Evolutionary conservation across 352 stramenopile species (phyloP).

Genomic region (Phytopythium ostracodes): DNA sequence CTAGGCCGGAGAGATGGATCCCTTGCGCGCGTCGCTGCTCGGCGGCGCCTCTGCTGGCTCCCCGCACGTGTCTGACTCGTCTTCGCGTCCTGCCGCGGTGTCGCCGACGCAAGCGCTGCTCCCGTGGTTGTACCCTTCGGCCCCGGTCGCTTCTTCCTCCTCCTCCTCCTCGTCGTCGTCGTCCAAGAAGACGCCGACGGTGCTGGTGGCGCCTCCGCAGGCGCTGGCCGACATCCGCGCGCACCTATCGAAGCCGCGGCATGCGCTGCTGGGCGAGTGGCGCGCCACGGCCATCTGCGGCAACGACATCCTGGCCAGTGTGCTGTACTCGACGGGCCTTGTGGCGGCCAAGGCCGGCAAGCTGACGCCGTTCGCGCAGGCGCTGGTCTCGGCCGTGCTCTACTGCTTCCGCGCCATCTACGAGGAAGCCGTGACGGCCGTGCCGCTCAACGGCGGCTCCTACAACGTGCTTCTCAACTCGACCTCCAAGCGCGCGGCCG

Average conservation of each 20-base stretch:
- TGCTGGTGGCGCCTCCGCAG: constrained; percentile 19
- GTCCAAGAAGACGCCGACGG: constrained; percentile 21
- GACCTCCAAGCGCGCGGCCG: constrained; percentile 87
- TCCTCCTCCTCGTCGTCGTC: not conserved
- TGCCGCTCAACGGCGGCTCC: constrained; percentile 89
- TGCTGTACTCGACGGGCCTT: constrained; percentile 77
- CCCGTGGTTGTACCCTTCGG: constrained; percentile 6
- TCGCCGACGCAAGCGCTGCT: constrained; percentile 6
- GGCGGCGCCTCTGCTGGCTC: not conserved
- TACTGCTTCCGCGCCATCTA: constrained; percentile 86
- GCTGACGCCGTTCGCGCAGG: constrained; percentile 80
- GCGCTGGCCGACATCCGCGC: constrained; percentile 20
- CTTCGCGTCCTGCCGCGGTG: not conserved
- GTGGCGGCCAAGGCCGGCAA: constrained; percentile 73
- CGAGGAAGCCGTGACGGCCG: constrained; percentile 86
- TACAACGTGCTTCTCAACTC: constrained; percentile 93
- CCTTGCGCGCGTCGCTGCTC: constrained; percentile 8
- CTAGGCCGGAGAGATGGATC: not conserved
- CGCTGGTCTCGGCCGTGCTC: constrained; percentile 70
- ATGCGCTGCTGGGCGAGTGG: constrained; percentile 70
- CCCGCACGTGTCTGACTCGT: not conserved
- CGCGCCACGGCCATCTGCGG: constrained; percentile 88
- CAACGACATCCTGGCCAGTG: constrained; percentile 90
- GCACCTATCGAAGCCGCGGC: constrained; percentile 7
- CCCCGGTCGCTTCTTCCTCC: not conserved